Percentiles rank a stretch among this genome's conserved stretches.
These are phyloP conservation scores for Aureobasidium sp. DNA, from an alignment of 2,329 filamentous ascomycete species.

Conservation along the genomic window DNA sequence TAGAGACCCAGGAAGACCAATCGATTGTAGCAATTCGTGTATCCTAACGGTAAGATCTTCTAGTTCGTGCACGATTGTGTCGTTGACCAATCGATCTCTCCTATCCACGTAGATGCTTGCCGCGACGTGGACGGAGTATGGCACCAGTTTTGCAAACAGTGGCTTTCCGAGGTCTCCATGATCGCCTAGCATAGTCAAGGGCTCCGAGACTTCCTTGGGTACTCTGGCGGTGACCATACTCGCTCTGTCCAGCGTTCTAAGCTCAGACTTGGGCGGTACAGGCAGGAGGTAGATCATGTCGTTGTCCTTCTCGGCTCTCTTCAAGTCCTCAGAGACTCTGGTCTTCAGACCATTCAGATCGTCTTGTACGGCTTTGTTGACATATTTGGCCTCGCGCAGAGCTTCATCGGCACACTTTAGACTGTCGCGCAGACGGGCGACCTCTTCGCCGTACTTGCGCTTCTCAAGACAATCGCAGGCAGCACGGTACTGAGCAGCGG, in stretches of 20 bases:
- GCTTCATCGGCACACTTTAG: slow-evolving; percentile 78
- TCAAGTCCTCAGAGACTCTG: slow-evolving; percentile 77
- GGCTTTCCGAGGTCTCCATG: slow-evolving; percentile 74
- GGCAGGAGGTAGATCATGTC: slow-evolving; percentile 86
- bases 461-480: slow-evolving; percentile 90
- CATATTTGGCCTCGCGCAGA: slow-evolving; percentile 72
- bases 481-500: slow-evolving; percentile 86
- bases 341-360: slow-evolving; percentile 79
- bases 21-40: slow-evolving; percentile 68
- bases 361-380: slow-evolving; percentile 72
- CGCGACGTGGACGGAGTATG: slow-evolving; percentile 90
- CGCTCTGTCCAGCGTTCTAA: slow-evolving; percentile 77
- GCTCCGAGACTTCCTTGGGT: slow-evolving; percentile 74
- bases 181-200: slow-evolving; percentile 72
- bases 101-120: slow-evolving; percentile 93
- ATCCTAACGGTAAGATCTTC: slow-evolving; percentile 74
- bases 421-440: slow-evolving; percentile 77
- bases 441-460: slow-evolving; percentile 89
- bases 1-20: slow-evolving; percentile 85
- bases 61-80: slow-evolving; percentile 75
- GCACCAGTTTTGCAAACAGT: slow-evolving; percentile 84
- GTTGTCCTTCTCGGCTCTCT: slow-evolving; percentile 91
- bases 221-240: slow-evolving; percentile 78
- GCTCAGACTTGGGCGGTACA: slow-evolving; percentile 80
- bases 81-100: slow-evolving; percentile 82